Evolutionary conservation across 1,284 basidiomycete genomes (phyloP), one percentile per base, ranked within the genome.

Genomic region (Inonotus hispidus): DNA sequence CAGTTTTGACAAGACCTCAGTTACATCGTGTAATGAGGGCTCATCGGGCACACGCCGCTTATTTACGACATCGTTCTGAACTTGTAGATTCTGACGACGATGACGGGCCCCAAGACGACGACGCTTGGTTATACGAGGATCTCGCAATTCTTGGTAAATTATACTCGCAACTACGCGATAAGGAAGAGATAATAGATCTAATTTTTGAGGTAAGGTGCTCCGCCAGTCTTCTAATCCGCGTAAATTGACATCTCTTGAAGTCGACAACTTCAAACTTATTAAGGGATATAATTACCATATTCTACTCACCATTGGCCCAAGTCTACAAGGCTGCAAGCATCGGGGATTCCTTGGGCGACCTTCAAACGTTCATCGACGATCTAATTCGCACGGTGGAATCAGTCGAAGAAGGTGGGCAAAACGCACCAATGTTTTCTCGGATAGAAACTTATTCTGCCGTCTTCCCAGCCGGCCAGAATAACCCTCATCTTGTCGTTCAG

Each of bases 261-360:
- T 95, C 95, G 13, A 90, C 89, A 45, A 99, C 97, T 0, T 88
- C 97, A 2, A 96, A 98, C 53, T 77, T 99, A 43, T 78, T 99
- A 68, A 98, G 96, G 74, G 97, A 99, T 72, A 98, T 99, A 64
- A 95, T 99, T 68, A 98, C 97, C 11, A 99, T 99, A 64, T 99
- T 99, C 74, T 99, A 99, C 73, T 78, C 95, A 0, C 97, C 97
- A 1, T 79, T 99, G n/a, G 97, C 97, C 0, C 93, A 96, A 69
- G 97, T 99, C 1, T 99, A 99, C 78, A 90, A 93, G 70, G 96
- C 96, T 3, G 97, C 97, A 3, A 98, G 92, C 71, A 98, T 99
- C 59, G 90, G 92, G 10, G 96, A 99, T 71, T 97, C 94, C 1
- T 73, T 99, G 1, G 81, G 86, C 38, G 97, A 99, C 71, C 70